A percentile compares a stretch with the other conserved stretches of the same genome.
Evolutionary conservation across 495 filamentous ascomycete species (phyloP).

Genomic region (Aspergillus coremiiformis): DNA sequence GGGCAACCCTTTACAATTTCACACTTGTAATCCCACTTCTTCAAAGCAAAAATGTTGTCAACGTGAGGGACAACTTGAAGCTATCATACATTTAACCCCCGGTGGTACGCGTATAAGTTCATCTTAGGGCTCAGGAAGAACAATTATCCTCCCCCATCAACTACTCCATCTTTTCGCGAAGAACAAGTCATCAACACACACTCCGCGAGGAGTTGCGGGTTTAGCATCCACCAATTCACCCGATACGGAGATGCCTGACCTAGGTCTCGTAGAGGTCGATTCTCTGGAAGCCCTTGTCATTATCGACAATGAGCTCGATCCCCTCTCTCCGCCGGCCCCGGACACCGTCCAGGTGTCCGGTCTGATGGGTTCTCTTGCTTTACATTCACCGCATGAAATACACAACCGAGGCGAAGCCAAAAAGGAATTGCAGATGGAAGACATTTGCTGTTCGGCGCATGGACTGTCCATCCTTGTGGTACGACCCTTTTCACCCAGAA

Average conservation of each 20-base stretch:
- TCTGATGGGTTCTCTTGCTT: slow-evolving; percentile 33
- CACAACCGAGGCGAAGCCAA: slow-evolving; percentile 36
- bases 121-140: background rate
- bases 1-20: too few species aligned
- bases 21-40: too few species aligned
- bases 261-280: slow-evolving; percentile 38
- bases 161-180: background rate
- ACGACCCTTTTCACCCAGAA: slow-evolving; percentile 7
- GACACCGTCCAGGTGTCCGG: slow-evolving; percentile 41
- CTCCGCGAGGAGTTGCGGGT: background rate
- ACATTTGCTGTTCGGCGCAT: slow-evolving; percentile 55
- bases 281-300: slow-evolving; percentile 41
- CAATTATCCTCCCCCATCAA: background rate
- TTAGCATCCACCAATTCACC: background rate
- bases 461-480: slow-evolving; percentile 52
- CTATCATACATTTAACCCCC: background rate
- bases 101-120: background rate
- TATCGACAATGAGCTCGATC: slow-evolving; percentile 54
- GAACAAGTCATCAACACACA: background rate
- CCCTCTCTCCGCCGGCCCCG: slow-evolving; percentile 44
- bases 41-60: too few species aligned
- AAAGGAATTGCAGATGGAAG: slow-evolving; percentile 46
- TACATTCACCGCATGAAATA: slow-evolving; percentile 22
- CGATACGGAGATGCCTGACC: background rate
- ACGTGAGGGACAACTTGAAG: background rate